Percentiles rank a stretch among this genome's conserved stretches.
phyloP scores from a whole-genome alignment of 768 basidiomycete genomes.

The Fistulinella prunicolor region DNA sequence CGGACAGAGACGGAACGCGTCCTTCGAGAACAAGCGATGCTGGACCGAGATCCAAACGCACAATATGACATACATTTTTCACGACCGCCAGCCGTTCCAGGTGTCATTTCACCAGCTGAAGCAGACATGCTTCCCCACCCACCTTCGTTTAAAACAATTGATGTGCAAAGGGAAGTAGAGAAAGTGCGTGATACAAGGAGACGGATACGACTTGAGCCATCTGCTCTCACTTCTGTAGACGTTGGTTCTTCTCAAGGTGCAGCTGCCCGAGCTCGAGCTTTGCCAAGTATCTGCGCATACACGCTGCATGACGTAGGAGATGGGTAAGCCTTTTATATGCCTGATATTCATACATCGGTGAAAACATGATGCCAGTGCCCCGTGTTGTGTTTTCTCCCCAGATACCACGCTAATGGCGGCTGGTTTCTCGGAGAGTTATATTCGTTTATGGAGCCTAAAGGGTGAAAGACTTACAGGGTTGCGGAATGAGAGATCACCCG shows the following conservation, averaged over 20 bases:
- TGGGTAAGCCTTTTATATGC: constrained; percentile 57
- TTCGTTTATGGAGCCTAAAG: constrained; percentile 92
- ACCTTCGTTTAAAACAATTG: constrained; percentile 75
- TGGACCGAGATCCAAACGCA: constrained; percentile 64
- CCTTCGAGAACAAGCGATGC: constrained; percentile 76
- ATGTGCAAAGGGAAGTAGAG: constrained; percentile 89
- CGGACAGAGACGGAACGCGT: constrained; percentile 76
- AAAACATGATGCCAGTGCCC: constrained; percentile 49
- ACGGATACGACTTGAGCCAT: constrained; percentile 86
- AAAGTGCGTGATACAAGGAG: constrained; percentile 87
- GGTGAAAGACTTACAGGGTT: constrained; percentile 82
- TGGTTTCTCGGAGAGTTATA: constrained; percentile 94
- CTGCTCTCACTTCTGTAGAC: constrained; percentile 55
- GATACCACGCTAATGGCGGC: constrained; percentile 92
- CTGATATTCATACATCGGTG: constrained; percentile 4
- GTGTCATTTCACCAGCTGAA: constrained; percentile 61
- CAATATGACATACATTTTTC: constrained; percentile 62
- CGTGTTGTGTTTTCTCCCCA: constrained; percentile 84
- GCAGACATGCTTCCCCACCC: constrained; percentile 80
- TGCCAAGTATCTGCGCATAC: constrained; percentile 94
- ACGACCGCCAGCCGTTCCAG: constrained; percentile 48
- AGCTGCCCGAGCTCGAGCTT: constrained; percentile 52
- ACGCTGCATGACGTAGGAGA: constrained; percentile 95
- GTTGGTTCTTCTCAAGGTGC: constrained; percentile 55
- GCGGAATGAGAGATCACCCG: constrained; percentile 70